phyloP scores from a whole-genome alignment of 768 basidiomycete species.

The Rhizopogon vinicolor region DNA sequence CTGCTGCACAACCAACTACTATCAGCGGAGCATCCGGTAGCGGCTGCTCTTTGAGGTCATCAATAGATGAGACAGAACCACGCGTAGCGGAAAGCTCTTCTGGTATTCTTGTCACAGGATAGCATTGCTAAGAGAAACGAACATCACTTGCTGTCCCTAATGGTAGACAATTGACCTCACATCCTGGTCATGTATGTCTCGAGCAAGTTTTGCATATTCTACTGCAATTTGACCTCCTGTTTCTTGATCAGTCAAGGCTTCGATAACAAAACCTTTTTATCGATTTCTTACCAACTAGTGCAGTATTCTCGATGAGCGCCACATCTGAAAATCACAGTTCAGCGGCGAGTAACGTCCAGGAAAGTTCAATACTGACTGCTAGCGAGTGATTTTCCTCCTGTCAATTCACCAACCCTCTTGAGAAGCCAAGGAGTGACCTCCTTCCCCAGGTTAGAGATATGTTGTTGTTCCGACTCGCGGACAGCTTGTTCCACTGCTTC shows the following conservation, averaged over 20 bases:
- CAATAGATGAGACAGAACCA: neutral
- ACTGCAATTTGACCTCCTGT: slow-evolving; percentile 76
- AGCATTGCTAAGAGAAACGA: neutral
- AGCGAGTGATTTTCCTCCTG: slow-evolving; percentile 65
- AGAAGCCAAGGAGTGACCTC: slow-evolving; percentile 95
- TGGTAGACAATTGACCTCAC: slow-evolving; percentile 8
- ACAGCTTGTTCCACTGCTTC: slow-evolving; percentile 81
- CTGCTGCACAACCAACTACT: slow-evolving; percentile 82
- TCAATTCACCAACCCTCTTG: slow-evolving; percentile 75
- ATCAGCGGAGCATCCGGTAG: slow-evolving; percentile 37
- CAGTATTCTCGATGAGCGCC: slow-evolving; percentile 87
- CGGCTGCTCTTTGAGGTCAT: neutral
- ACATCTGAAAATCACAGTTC: slow-evolving; percentile 51
- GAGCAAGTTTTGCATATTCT: slow-evolving; percentile 56
- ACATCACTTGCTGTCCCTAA: neutral
- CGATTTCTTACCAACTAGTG: slow-evolving; percentile 60
- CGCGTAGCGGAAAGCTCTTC: neutral
- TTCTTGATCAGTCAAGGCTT: neutral
- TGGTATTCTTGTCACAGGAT: slow-evolving; percentile 1
- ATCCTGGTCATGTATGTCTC: slow-evolving; percentile 12
- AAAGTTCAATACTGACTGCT: slow-evolving; percentile 48
- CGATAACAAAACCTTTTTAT: neutral
- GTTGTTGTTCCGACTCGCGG: slow-evolving; percentile 74
- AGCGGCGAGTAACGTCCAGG: neutral
- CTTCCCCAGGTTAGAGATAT: slow-evolving; percentile 77